Base-by-base conservation (phyloP, 1,284 basidiomycete genomes). In the Ceratobasidium sp. region DNA sequence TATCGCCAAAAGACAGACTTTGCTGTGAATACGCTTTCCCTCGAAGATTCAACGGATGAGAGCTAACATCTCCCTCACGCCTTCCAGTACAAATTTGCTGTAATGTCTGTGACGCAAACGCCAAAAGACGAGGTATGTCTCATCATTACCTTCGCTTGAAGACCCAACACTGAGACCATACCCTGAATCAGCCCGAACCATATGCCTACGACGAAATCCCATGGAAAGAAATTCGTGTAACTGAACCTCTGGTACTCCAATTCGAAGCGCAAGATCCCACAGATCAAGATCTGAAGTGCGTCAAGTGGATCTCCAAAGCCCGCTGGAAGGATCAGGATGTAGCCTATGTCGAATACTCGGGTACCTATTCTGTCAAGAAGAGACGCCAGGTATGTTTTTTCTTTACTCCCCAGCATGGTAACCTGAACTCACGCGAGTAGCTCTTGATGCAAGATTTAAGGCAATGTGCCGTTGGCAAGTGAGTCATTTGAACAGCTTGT, bases 391-490 rank as follows among this genome's bases (percentile, higher is more conserved):
- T 68, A 53, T 49, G 3, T 64, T 20, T 46, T 3, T 23, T 18
- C 1, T 12, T 10, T 64, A 4, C 18, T 23, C 13, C 42, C 4
- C 28, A 2, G 15, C 13, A 5, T n/a, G 2, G 26, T 6, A 44
- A 44, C 18, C 18, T 18, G 23, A n/a, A 1, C 20, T n/a, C 15
- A 23, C 42, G 23, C 3, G 6, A 64, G 46, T 18, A 68, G 46
- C 28, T 68, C 13, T 33, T 68, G 46, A 68, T 28, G 44, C 66
- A 53, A 53, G 66, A 68, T n/a, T 20, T 68, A 15, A 53, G 12
- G 46, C 44, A 51, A 18, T 68, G 46, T 53, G 10, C 44, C 13
- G 20, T 26, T 12, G 66, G 66, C 12, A 68, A 42, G 66, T 68
- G 6, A 53, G 66, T 67, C n/a, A 15, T 20, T 18, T 3, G 33